phyloP scores from a whole-genome alignment of 2,329 filamentous ascomycete genomes.

The Aspergillus sp. region DNA sequence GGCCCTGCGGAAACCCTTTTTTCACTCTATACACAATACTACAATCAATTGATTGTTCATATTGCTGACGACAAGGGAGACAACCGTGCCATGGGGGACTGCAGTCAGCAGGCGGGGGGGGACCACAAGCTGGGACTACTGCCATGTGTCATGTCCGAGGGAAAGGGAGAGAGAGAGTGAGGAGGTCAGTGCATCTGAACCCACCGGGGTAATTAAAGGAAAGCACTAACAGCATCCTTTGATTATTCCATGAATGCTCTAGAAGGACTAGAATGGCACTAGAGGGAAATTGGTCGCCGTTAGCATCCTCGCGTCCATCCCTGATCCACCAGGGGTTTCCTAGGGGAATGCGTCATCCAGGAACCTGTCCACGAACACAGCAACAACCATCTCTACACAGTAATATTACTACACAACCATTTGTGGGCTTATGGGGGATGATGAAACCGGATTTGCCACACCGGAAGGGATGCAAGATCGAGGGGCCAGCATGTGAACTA shows the following conservation, averaged over 20 bases:
- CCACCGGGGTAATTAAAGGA: not conserved
- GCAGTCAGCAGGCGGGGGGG: not conserved
- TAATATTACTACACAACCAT: not conserved
- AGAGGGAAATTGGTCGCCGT: slow-evolving; percentile 3
- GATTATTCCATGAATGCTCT: slow-evolving; percentile 4
- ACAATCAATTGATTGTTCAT: not conserved
- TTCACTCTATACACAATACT: not conserved
- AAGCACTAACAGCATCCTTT: not conserved
- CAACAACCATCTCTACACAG: no score
- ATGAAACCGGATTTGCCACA: not conserved
- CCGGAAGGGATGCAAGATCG: not conserved
- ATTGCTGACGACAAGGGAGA: not conserved
- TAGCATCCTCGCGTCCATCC: not conserved
- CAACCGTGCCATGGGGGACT: not conserved
- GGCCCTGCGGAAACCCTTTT: not conserved
- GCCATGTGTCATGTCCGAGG: not conserved
- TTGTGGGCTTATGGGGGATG: not conserved
- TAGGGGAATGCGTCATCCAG: not conserved
- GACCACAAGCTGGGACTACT: not conserved
- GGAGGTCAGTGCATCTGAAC: not conserved
- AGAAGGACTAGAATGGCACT: slow-evolving; percentile 3
- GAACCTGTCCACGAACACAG: not conserved
- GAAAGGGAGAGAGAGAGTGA: not conserved
- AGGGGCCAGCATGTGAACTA: not conserved
- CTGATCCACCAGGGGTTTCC: not conserved